Conservation (phyloP, 768 basidiomycete genomes). For the Trametes cinnabarina region DNA sequence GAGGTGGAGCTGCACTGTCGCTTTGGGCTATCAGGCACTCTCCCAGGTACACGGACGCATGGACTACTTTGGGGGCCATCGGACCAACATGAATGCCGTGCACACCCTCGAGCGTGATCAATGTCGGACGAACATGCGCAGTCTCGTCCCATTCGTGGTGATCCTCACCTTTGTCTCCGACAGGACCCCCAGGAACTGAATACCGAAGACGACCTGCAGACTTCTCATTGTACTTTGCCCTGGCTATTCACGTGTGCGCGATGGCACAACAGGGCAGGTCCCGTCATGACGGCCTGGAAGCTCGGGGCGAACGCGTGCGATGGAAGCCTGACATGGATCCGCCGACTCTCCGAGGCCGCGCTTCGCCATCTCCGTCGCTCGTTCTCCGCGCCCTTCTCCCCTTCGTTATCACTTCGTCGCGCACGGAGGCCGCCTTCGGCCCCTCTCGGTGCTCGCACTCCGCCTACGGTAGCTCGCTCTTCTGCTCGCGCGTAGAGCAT, state of each 20-base stretch:
- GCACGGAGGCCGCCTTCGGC: slow-evolving; percentile 1
- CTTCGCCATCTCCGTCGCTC: slow-evolving; percentile 12
- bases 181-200: slow-evolving; percentile 9
- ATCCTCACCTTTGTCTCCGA: slow-evolving; percentile 12
- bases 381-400: slow-evolving; percentile 1
- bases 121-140: slow-evolving; percentile 3
- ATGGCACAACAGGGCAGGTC: background rate
- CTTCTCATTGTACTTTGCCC: slow-evolving; percentile 1
- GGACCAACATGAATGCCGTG: background rate
- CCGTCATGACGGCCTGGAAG: background rate
- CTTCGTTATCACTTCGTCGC: slow-evolving; percentile 1
- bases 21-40: background rate
- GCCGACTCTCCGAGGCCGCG: slow-evolving; percentile 11
- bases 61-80: background rate
- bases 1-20: slow-evolving; percentile 5
- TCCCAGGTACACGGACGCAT: background rate
- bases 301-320: background rate
- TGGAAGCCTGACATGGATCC: slow-evolving; percentile 1
- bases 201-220: background rate
- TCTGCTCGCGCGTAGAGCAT: background rate
- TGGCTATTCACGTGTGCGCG: background rate
- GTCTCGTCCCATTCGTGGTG: slow-evolving; percentile 7
- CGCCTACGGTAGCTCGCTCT: slow-evolving; percentile 1
- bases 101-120: background rate
- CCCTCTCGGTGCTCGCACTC: slow-evolving; percentile 2